These are phyloP conservation scores for Hordeum pubiflorum DNA, from an alignment of 202 grass and related monocot species.

Conservation along the genomic window DNA sequence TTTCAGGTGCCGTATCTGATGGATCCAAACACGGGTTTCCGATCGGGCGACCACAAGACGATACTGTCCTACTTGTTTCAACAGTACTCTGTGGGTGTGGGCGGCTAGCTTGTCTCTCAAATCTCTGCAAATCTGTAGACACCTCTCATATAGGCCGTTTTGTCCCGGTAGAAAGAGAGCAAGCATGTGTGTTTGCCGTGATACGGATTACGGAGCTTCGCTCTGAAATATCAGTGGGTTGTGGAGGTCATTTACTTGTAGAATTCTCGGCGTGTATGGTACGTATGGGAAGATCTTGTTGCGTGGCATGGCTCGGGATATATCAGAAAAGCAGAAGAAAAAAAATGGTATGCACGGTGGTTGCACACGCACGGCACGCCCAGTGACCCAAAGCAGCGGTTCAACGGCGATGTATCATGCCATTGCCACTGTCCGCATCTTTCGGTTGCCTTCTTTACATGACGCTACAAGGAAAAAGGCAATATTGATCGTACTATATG, in stretches of 20 bases:
- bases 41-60: constrained; percentile 58
- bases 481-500: neutral
- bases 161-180: neutral
- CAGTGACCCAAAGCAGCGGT: neutral
- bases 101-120: neutral
- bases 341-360: neutral
- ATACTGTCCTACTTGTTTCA: constrained; percentile 66
- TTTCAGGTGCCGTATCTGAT: constrained; percentile 71
- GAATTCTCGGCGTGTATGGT: too few species aligned
- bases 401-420: neutral
- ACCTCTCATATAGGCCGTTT: neutral
- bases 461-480: neutral
- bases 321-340: neutral
- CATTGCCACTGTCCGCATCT: neutral
- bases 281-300: too few species aligned
- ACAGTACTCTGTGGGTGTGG: constrained; percentile 32
- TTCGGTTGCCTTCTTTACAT: constrained; percentile 5
- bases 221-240: too few species aligned
- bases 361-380: neutral
- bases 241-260: too few species aligned
- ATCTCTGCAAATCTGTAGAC: neutral
- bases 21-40: constrained; percentile 63
- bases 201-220: too few species aligned
- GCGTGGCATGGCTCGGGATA: too few species aligned
- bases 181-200: neutral